A percentile compares a stretch with the other conserved stretches of the same genome.
Evolutionary conservation across 345 rosid species (phyloP).

Genomic region (Salix udensis): DNA sequence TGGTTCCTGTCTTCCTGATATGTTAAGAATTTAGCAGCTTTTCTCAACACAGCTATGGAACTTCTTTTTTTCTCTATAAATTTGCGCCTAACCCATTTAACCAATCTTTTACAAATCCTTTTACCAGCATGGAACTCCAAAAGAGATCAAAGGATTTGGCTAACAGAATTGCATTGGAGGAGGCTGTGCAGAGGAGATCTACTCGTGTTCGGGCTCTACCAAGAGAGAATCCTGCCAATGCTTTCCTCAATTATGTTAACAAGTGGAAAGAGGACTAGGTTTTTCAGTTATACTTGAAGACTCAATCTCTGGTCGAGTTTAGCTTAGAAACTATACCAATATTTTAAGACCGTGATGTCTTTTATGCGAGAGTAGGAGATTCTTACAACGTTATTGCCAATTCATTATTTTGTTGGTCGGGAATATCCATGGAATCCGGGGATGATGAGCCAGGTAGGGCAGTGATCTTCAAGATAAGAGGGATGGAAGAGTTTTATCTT

Average conservation of each 20-base stretch:
- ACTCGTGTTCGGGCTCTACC: conserved; percentile 84
- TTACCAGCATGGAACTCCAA: conserved; percentile 53
- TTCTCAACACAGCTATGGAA: too few species aligned
- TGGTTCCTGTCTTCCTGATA: too few species aligned
- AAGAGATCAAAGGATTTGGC: conserved; percentile 67
- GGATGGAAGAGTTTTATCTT: neutral
- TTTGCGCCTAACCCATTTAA: neutral
- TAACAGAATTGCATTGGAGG: conserved; percentile 58
- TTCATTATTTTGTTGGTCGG: conserved; percentile 15
- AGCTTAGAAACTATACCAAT: neutral
- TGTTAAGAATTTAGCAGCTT: conserved; percentile 24
- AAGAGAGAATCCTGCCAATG: conserved; percentile 70
- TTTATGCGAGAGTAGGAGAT: neutral
- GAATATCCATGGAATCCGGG: neutral
- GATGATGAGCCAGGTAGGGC: neutral
- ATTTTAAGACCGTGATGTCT: neutral
- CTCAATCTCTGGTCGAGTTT: neutral
- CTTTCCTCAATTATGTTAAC: conserved; percentile 78
- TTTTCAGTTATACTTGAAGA: too few species aligned
- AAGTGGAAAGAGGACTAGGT: conserved; percentile 79
- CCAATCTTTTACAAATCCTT: neutral
- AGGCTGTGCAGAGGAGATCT: conserved; percentile 83
- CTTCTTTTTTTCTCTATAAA: too few species aligned
- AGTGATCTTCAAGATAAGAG: neutral
- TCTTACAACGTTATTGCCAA: neutral